A percentile compares a stretch with the other conserved stretches of the same genome.
phyloP scores from a whole-genome alignment of 345 rosid genomes.

The Gossypium rotundifolium region DNA sequence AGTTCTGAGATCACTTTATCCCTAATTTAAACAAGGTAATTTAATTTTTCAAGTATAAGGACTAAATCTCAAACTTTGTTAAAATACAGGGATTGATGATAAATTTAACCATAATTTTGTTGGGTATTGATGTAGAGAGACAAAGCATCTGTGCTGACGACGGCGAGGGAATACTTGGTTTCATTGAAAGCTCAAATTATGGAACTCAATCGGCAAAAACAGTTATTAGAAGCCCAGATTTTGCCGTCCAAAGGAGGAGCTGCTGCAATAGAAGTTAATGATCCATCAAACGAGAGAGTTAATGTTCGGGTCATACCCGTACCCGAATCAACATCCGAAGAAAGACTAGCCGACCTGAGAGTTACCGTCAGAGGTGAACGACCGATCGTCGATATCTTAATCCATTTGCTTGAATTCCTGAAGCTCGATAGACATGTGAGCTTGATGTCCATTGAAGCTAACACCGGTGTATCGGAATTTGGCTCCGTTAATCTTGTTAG shows the following conservation, averaged over 20 bases:
- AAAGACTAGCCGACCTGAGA: conserved; percentile 37
- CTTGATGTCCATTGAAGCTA: conserved; percentile 52
- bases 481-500: conserved; percentile 27
- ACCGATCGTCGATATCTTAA: conserved; percentile 28
- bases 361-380: conserved; percentile 43
- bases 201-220: conserved; percentile 41
- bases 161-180: conserved; percentile 50
- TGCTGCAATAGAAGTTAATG: conserved; percentile 18
- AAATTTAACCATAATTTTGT: background rate
- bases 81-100: background rate
- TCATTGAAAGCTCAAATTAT: conserved; percentile 45
- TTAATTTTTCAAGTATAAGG: background rate
- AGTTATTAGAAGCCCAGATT: conserved; percentile 41
- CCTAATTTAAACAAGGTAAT: no score
- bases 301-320: conserved; percentile 27
- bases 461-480: conserved; percentile 21
- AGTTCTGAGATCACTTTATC: no score
- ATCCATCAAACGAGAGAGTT: conserved; percentile 21
- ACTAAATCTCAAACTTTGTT: background rate
- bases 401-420: conserved; percentile 62
- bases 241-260: conserved; percentile 8
- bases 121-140: conserved; percentile 23
- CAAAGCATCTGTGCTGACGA: conserved; percentile 62
- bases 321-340: conserved; percentile 44
- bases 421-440: conserved; percentile 43